phyloP scores from a whole-genome alignment of 1,284 basidiomycete genomes.

The Sphaerobolus stellatus region DNA sequence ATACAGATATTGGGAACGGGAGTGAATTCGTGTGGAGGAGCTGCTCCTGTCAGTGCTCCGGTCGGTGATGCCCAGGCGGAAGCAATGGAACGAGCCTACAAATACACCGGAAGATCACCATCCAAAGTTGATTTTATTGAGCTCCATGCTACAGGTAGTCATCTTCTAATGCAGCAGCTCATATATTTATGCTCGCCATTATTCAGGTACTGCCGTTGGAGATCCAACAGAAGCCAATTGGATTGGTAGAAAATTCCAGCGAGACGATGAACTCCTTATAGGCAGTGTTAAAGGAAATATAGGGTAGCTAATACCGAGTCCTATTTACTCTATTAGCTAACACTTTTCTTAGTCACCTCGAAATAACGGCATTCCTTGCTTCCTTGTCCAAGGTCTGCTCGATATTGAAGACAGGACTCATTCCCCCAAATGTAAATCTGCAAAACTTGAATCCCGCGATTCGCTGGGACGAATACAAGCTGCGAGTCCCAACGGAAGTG shows the following conservation, averaged over 20 bases:
- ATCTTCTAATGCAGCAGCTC: not conserved
- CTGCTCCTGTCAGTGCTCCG: constrained; percentile 38
- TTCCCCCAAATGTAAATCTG: constrained; percentile 44
- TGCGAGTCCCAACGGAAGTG: constrained; percentile 24
- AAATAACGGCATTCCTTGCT: constrained; percentile 41
- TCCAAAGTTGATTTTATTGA: constrained; percentile 48
- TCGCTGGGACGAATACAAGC: constrained; percentile 33
- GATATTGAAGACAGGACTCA: constrained; percentile 34
- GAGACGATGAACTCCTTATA: constrained; percentile 30
- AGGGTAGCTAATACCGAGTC: too few species aligned
- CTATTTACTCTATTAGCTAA: too few species aligned
- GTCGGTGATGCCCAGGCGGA: constrained; percentile 36
- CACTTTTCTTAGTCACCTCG: constrained; percentile 42
- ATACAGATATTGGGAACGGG: constrained; percentile 42
- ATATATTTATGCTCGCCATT: not conserved
- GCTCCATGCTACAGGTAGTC: constrained; percentile 46
- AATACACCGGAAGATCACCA: constrained; percentile 29
- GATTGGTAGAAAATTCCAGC: constrained; percentile 34
- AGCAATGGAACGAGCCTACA: constrained; percentile 34
- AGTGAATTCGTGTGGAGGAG: constrained; percentile 37
- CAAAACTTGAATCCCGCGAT: constrained; percentile 36
- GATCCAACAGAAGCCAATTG: constrained; percentile 53
- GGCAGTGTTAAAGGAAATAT: constrained; percentile 51
- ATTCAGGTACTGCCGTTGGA: constrained; percentile 43
- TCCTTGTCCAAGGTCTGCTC: constrained; percentile 40